These are phyloP conservation scores for Ophiorrhiza pumila DNA, from an alignment of 257 asterid species.

Conservation along the genomic window DNA sequence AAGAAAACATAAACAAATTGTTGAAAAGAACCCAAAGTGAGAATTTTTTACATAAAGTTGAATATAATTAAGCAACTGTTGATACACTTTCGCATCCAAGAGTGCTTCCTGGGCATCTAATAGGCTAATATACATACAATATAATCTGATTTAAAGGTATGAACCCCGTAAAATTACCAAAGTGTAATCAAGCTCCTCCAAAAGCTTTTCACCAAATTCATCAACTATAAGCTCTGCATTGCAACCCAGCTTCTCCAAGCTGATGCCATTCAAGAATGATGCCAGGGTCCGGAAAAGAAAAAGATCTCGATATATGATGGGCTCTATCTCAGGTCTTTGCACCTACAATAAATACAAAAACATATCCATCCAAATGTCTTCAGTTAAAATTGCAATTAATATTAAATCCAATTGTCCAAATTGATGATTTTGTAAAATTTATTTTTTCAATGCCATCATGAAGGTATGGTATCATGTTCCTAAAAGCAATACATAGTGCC, in stretches of 20 bases:
- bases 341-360: slow-evolving; percentile 48
- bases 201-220: slow-evolving; percentile 96
- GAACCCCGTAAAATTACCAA: slow-evolving; percentile 45
- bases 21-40: neutral
- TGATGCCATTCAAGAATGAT: slow-evolving; percentile 93
- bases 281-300: slow-evolving; percentile 97
- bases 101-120: neutral
- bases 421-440: neutral
- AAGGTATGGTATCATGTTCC: neutral
- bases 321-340: slow-evolving; percentile 96
- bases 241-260: slow-evolving; percentile 93
- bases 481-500: neutral
- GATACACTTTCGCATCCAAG: neutral
- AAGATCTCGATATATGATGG: slow-evolving; percentile 93
- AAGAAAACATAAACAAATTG: slow-evolving; percentile 6
- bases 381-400: neutral
- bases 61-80: neutral
- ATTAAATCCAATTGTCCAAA: no score
- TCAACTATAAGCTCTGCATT: slow-evolving; percentile 97
- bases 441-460: neutral
- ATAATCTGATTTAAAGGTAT: neutral
- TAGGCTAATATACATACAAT: neutral
- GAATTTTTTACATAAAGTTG: neutral
- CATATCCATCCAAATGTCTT: neutral
- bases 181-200: slow-evolving; percentile 98